Evolutionary conservation across 2,329 filamentous ascomycete species (phyloP), one percentile per base, ranked within the genome.

Genomic region (Botrytis fabae): DNA sequence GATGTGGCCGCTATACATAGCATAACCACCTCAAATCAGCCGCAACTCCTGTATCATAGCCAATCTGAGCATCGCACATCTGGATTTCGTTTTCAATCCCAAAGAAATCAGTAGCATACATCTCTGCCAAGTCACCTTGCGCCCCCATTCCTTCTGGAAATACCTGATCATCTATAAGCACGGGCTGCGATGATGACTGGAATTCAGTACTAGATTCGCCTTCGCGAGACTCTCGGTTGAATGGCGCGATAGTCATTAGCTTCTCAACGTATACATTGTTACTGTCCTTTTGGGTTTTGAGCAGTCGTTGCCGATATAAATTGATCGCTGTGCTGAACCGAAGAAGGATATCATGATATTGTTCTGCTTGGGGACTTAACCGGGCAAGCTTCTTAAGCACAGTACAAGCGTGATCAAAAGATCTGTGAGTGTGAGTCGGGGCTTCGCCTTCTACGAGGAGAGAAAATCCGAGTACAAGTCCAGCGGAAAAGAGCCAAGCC

Each of bases 21-120:
- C 48, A 69, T 38, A 69, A n/a, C 65, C 65, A 69, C 48, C 48
- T 42, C n/a, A 57, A 28, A 57, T 69, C 65, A 57, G 65, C 65
- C 25, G 65, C 65, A 18, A 69, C 65, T 12, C 65, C 65, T 7
- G 65, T 32, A 59, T 69, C 65, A 44, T 69, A 69, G 25, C 65
- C 65, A 42, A 68, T 68, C 32, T 68, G 48, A 32, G 65, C 48
- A 57, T 68, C 65, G 25, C 48, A 68, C 38, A 57, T 57, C 48
- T 57, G 65, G 20, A 68, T 68, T 57, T 68, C 65, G 20, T 68
- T 57, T 42, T 68, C 65, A 42, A 68, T 57, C 8, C 65, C 48
- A 32, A 68, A 68, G 48, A 68, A 68, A 68, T 68, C 65, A 20
- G n/a, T 42, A 5, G 65, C 65, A 38, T 57, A 68, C 25, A 40